Conservation (phyloP, 2,329 filamentous ascomycete genomes). For the Sporothrix variecibatus region DNA sequence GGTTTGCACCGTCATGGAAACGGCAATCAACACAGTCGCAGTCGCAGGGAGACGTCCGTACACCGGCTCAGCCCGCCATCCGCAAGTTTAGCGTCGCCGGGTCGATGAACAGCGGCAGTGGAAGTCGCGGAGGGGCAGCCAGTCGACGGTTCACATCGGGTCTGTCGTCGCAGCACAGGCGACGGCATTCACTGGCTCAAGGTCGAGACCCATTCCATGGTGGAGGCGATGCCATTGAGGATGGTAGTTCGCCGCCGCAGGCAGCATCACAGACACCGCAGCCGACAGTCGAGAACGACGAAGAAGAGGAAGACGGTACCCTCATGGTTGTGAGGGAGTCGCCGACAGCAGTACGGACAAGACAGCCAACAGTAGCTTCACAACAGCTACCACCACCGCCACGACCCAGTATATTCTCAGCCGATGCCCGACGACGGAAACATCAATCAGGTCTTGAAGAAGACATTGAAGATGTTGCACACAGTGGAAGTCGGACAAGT, state of each 20-base stretch:
- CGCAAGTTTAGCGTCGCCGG: conserved; percentile 3
- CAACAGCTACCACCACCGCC: neutral
- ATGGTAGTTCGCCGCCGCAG: conserved; percentile 26
- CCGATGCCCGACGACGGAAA: neutral
- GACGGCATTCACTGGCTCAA: neutral
- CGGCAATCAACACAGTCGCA: neutral
- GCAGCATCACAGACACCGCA: neutral
- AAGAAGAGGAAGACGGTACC: neutral
- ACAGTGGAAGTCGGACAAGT: neutral
- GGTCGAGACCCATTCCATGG: neutral
- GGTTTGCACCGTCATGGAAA: conserved; percentile 24
- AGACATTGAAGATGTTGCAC: conserved; percentile 26
- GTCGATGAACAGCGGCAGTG: neutral
- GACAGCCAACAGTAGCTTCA: neutral
- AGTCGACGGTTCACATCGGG: neutral
- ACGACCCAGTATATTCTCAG: neutral
- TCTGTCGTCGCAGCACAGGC: neutral
- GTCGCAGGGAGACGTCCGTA: neutral
- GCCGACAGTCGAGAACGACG: neutral
- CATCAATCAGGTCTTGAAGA: neutral
- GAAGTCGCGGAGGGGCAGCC: neutral
- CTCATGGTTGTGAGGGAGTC: conserved; percentile 5
- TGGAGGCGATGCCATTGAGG: conserved; percentile 25
- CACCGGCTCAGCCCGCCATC: neutral
- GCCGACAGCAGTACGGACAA: neutral